Percentiles rank a stretch among this genome's conserved stretches.
Conservation (phyloP, 73 alveolate genomes). For the Tetrahymena borealis region DNA sequence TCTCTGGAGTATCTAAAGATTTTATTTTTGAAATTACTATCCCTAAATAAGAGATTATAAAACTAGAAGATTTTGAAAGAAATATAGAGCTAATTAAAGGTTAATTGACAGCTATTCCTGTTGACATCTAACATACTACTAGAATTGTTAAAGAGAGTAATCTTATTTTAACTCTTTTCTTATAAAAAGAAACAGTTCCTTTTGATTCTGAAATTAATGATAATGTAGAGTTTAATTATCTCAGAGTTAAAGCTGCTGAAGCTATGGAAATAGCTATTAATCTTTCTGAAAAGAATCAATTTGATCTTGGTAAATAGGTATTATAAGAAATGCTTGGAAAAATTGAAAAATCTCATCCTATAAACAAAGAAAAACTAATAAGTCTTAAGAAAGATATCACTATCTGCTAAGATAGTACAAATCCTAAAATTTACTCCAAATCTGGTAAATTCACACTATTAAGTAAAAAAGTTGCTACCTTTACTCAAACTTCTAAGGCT, state of each 20-base stretch:
- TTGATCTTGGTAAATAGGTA: not conserved
- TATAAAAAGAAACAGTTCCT: slow-evolving; percentile 18
- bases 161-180: slow-evolving; percentile 6
- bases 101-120: not conserved
- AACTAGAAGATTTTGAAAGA: not conserved
- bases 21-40: slow-evolving; percentile 16
- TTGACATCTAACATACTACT: not conserved
- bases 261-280: slow-evolving; percentile 32
- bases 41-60: not conserved
- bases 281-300: not conserved
- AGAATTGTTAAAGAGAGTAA: slow-evolving; percentile 9
- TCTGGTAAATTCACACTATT: not conserved
- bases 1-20: slow-evolving; percentile 26
- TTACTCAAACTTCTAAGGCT: not conserved
- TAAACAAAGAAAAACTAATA: not conserved
- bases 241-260: slow-evolving; percentile 43
- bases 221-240: slow-evolving; percentile 28
- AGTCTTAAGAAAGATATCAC: not conserved
- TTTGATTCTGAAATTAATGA: slow-evolving; percentile 24
- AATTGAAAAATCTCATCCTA: not conserved
- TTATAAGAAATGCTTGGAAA: not conserved
- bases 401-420: not conserved
- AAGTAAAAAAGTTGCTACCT: not conserved
- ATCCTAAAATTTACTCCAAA: not conserved
- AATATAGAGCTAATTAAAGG: not conserved